Base-by-base conservation (phyloP, 805 yeast genomes). In the Candida silvicultrix region DNA sequence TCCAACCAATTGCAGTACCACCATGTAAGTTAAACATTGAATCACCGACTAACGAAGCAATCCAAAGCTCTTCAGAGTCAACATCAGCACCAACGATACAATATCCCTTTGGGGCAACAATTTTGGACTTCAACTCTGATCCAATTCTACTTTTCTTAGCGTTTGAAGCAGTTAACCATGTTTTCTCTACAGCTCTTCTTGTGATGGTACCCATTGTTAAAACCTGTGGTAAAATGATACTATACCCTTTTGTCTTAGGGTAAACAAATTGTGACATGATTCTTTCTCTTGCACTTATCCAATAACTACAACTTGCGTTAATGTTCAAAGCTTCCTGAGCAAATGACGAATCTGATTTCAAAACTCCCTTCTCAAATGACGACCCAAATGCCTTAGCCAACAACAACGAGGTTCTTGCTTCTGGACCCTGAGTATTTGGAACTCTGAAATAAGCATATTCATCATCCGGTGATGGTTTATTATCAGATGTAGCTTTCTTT, bases 1-100 rank as follows among this genome's bases (percentile, higher is more conserved):
- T 95, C 99, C 99, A 95, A 0, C 98, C 97, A 45, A 95, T 76
- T 0, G 98, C 96, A 0, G 98, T 89, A 14, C 95, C 95, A 6
- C 99, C 99, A 63, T 94, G 99, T 21, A 86, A 69, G 31, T 83
- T 79, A 65, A 92, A 88, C 44, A 83, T 78, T 0, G 98, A 83
- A 62, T 94, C 99, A 3, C 99, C 97, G 29, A 92, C 82, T 21
- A 95, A 68, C 18, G 97, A 85, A 0, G 99, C 99, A 54, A 94
- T 94, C 99, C 99, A 94, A 38, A 94, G 71, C 60, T 94, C 99
- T 60, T 94, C 99, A 35, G 97, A 88, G 64, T 94, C 99, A 9
- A 94, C 99, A 70, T 94, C 99, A 0, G 99, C 99, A 10, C 99
- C 99, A 9, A 94, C 96, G 67, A 94, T 86, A 34, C 78, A 77